Conservation (phyloP, 1,139 yeast genomes). For the Yamadazyma oceani region DNA sequence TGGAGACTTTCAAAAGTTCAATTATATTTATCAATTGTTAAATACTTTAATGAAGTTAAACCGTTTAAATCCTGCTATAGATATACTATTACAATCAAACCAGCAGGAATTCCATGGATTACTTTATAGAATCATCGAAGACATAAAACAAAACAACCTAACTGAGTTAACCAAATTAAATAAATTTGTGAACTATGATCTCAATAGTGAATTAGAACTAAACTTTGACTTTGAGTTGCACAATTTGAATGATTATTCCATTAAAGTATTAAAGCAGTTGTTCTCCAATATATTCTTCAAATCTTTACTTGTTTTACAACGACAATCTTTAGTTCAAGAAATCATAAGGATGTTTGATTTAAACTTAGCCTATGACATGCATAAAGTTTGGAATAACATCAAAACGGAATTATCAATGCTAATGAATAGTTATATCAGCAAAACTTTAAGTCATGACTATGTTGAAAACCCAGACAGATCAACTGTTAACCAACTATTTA, state of each 20-base stretch:
- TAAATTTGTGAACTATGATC: slow-evolving; percentile 29
- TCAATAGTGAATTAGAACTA: slow-evolving; percentile 20
- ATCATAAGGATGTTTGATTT: slow-evolving; percentile 27
- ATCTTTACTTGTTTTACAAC: slow-evolving; percentile 64
- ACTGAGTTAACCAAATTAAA: slow-evolving; percentile 32
- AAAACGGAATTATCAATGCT: slow-evolving; percentile 59
- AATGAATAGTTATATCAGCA: slow-evolving; percentile 54
- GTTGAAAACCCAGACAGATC: slow-evolving; percentile 2
- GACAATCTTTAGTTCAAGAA: slow-evolving; percentile 65
- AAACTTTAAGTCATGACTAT: slow-evolving; percentile 7
- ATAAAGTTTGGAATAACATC: slow-evolving; percentile 47
- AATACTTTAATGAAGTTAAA: slow-evolving; percentile 63
- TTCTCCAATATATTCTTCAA: slow-evolving; percentile 68
- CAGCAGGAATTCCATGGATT: slow-evolving; percentile 49
- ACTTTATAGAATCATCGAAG: slow-evolving; percentile 63
- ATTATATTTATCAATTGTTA: slow-evolving; percentile 55
- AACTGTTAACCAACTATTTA: slow-evolving; percentile 37
- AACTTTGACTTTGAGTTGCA: slow-evolving; percentile 22
- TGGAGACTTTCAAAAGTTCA: slow-evolving; percentile 17
- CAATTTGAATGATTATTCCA: slow-evolving; percentile 49
- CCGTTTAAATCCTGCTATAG: slow-evolving; percentile 61
- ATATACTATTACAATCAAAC: slow-evolving; percentile 46
- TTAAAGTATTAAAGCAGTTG: slow-evolving; percentile 63
- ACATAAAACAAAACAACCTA: slow-evolving; percentile 51
- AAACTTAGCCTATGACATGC: slow-evolving; percentile 20